Evolutionary conservation across 208 protist species (phyloP).

Genomic region (Zelonia costaricensis): DNA sequence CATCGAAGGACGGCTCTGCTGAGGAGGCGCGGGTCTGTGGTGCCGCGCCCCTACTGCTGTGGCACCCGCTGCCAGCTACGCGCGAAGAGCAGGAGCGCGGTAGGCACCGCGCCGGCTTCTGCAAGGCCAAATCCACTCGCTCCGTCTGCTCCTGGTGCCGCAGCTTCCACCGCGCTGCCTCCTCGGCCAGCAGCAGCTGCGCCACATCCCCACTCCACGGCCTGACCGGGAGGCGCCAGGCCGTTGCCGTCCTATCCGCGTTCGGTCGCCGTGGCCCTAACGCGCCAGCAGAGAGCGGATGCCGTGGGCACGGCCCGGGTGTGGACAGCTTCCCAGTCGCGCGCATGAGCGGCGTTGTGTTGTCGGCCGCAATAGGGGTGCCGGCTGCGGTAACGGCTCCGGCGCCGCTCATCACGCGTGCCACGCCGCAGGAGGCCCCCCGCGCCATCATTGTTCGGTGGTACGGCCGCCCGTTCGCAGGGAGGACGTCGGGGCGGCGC

Average conservation of each 20-base stretch:
- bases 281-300: not conserved
- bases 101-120: not conserved
- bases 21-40: too few relatives aligned
- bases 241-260: too few relatives aligned
- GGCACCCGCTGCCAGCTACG: not conserved
- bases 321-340: not conserved
- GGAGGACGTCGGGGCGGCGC: too few relatives aligned
- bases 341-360: not conserved
- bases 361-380: too few relatives aligned
- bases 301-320: not conserved
- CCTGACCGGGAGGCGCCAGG: not conserved
- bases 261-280: not conserved
- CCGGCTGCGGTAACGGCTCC: too few relatives aligned
- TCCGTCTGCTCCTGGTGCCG: slow-evolving; percentile 20
- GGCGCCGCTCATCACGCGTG: too few relatives aligned
- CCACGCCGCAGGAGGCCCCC: too few relatives aligned
- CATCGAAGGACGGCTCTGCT: too few relatives aligned
- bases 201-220: not conserved
- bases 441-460: too few relatives aligned
- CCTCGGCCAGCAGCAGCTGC: slow-evolving; percentile 17
- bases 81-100: not conserved
- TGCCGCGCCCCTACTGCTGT: too few relatives aligned
- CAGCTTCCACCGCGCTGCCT: slow-evolving; percentile 18
- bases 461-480: too few relatives aligned
- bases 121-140: slow-evolving; percentile 19